phyloP scores from a whole-genome alignment of 345 rosid species.

The Noccaea caerulescens region DNA sequence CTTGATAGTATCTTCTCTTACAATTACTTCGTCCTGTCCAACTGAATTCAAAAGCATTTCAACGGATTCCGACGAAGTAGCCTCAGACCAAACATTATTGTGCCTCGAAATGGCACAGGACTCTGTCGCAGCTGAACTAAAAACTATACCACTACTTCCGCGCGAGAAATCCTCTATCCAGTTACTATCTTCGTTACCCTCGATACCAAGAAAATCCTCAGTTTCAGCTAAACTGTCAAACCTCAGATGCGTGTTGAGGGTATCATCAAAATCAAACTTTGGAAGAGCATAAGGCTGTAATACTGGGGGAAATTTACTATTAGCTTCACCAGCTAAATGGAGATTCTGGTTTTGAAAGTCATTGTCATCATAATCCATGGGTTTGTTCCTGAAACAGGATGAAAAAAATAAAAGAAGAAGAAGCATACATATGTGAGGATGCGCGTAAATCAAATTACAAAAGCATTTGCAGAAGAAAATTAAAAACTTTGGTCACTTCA shows the following conservation, averaged over 20 bases:
- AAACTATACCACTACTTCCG: slow-evolving; percentile 66
- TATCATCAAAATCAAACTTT: slow-evolving; percentile 91
- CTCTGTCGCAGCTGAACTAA: slow-evolving; percentile 78
- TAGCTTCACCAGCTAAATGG: slow-evolving; percentile 88
- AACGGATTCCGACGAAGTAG: slow-evolving; percentile 84
- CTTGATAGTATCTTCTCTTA: slow-evolving; percentile 50
- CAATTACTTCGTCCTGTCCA: slow-evolving; percentile 80
- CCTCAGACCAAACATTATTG: slow-evolving; percentile 99
- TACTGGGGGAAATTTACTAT: slow-evolving; percentile 70
- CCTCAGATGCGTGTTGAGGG: slow-evolving; percentile 65
- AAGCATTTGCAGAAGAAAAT: not conserved
- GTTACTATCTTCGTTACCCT: slow-evolving; percentile 75
- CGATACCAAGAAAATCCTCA: slow-evolving; percentile 84
- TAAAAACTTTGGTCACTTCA: slow-evolving; percentile 26
- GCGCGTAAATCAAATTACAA: not conserved
- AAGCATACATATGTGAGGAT: not conserved
- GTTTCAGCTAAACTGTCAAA: slow-evolving; percentile 75
- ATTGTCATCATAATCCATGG: slow-evolving; percentile 99
- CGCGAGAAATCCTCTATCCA: slow-evolving; percentile 95
- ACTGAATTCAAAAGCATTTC: slow-evolving; percentile 95
- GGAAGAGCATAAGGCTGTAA: slow-evolving; percentile 76
- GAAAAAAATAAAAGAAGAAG: not conserved
- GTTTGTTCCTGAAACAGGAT: slow-evolving; percentile 59
- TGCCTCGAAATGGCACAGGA: slow-evolving; percentile 80
- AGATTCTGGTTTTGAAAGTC: slow-evolving; percentile 95